Evolutionary conservation across 768 basidiomycete species (phyloP), one percentile per base, ranked within the genome.

Genomic region (Russula griseocarnosa): DNA sequence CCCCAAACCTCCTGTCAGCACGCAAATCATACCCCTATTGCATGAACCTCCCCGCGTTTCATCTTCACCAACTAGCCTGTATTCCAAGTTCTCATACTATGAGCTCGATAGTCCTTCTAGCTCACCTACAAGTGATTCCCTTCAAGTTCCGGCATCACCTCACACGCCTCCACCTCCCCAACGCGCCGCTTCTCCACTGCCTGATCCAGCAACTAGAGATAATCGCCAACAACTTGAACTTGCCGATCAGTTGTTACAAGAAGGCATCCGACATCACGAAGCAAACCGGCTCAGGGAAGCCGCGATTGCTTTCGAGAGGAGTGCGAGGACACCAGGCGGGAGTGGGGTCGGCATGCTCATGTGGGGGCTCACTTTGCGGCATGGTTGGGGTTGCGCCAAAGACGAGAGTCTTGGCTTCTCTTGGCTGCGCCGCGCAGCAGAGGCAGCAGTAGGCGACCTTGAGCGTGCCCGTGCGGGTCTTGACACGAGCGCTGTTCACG

Each of bases 311-410:
- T 92, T 93, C 71, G 90, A 93, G 76, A 82, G 81, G 74, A 84
- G 86, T 52, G 91, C 91, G 13, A 89, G 78, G 58, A 77, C 83
- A 65, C 76, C 79, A 56, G 92, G 92, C 1, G 94, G 92, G 1
- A 93, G 89, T 70, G 88, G 87, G 2, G 85, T 92, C 5, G 94
- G 94, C 20, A 94, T 94, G 92, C 74, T 95, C 63, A 92, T 96
- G 90, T 94, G 89, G 82, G 94, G 93, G 0, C 76, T 96, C 47
- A 79, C 91, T 34, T 76, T 94, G 70, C 79, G 93, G 57, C 90
- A 93, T 72, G 93, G 92, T 2, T 96, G 94, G 93, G 94, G 93
- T 3, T 85, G 86, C 67, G 76, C 80, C 71, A 86, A 88, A 80
- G 85, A 92, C 69, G 91, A 94, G 73, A 83, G 81, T 73, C 75